These are phyloP conservation scores for Clonostachys chloroleuca DNA, from an alignment of 2,329 filamentous ascomycete genomes.

Conservation along the genomic window DNA sequence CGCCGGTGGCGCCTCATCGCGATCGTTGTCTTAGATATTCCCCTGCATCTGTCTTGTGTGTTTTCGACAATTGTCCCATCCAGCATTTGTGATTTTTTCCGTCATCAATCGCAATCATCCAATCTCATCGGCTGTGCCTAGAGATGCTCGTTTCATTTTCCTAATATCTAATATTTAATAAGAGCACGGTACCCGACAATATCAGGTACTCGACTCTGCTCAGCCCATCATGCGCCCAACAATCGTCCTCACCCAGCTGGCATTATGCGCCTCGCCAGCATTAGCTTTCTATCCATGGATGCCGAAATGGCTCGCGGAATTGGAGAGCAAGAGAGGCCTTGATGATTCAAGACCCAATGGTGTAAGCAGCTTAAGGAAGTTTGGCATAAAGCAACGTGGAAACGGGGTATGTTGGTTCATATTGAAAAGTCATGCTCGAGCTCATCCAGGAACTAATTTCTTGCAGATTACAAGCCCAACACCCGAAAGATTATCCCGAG, in stretches of 20 bases:
- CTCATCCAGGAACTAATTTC: constrained; percentile 4
- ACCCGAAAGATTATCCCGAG: constrained; percentile 26
- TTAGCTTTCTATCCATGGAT: constrained; percentile 44
- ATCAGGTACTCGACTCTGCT: no score
- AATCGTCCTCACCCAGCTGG: constrained; percentile 35
- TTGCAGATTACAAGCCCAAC: constrained; percentile 23
- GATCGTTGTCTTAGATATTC: no score
- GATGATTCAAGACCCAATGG: constrained; percentile 6
- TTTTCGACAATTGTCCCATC: no score
- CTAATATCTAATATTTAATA: no score
- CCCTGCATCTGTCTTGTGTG: no score
- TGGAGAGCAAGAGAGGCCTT: constrained; percentile 16
- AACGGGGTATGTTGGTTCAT: constrained; percentile 3
- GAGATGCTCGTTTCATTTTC: no score
- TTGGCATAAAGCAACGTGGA: constrained; percentile 32
- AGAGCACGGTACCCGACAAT: background rate
- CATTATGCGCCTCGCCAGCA: constrained; percentile 38
- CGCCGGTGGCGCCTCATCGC: background rate
- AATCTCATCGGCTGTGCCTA: no score
- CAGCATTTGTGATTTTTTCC: no score
- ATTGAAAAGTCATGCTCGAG: no score
- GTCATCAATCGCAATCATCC: no score
- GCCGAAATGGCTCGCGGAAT: constrained; percentile 26
- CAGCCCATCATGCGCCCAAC: constrained; percentile 32
- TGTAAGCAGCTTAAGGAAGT: constrained; percentile 17